Evolutionary conservation across 257 asterid species (phyloP), one percentile per base, ranked within the genome.

Genomic region (Nicotiana knightiana): DNA sequence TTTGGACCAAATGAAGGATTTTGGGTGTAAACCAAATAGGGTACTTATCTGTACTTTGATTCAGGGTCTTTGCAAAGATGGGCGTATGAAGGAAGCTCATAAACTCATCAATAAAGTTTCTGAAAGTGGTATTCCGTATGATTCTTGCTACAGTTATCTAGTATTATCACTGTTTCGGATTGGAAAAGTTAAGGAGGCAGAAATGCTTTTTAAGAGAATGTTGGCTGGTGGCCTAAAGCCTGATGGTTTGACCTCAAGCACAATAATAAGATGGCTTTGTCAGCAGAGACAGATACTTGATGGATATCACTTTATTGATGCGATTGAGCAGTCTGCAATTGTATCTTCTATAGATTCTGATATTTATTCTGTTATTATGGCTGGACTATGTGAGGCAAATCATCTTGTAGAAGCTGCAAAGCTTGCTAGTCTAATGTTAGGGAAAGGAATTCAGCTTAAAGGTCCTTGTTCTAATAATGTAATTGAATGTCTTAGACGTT

Each of bases 1-100:
- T 86, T 83, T 95, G 85, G 93, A 88, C 51, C 91, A 76, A 64
- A 93, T 92, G 94, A 80, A 26, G 73, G 90, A 83, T 57, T 86
- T 73, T 3, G 91, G 93, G 39, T 39, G 90, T 64, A 87, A 39
- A 16, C 99, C 97, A 10, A 93, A 93, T 82, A 89, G 82, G 85
- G 89, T 89, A 59, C 86, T 94, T 6, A 81, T 92, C 81, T 71
- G 76, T 73, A 81, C 91, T 77, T 64, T 95, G 67, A 84, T 95
- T 28, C 88, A 93, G 67, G 97, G 96, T 48, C 94, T 95, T 76
- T 90, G 96, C 80, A 85, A 67, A 76, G 89, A 93, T 18, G 97
- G 96, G 65, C 84, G 55, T 68, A 37, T 88, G 9, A 90, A 91
- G 53, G 93, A 95, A 86, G 99, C 93, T 55, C 61, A 83, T 59